Evolutionary conservation across 768 basidiomycete species (phyloP).

Genomic region (Candolleomyces eurysporus): DNA sequence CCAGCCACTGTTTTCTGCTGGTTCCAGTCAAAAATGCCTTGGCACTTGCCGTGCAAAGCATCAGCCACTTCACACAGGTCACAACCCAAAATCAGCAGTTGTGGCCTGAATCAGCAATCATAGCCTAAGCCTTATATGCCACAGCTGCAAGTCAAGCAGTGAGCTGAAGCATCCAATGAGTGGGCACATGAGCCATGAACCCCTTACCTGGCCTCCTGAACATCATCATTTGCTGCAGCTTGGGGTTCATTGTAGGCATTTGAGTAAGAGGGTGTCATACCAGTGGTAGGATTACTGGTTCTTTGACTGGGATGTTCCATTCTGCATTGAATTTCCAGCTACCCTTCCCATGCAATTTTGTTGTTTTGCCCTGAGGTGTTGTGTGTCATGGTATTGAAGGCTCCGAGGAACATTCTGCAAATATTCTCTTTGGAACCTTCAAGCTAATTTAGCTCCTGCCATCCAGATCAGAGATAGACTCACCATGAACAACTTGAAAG

Average conservation of each 20-base stretch:
- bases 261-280: neutral
- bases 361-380: conserved; percentile 28
- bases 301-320: conserved; percentile 25
- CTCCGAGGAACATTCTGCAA: conserved; percentile 40
- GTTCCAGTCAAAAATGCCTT: no score
- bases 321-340: conserved; percentile 38
- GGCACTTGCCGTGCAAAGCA: no score
- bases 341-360: conserved; percentile 34
- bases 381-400: conserved; percentile 32
- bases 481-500: no score
- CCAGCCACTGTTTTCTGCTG: no score
- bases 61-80: no score
- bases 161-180: neutral
- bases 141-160: neutral
- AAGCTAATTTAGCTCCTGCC: neutral
- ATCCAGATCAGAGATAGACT: no score
- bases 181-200: neutral
- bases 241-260: neutral
- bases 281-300: neutral
- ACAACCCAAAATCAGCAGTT: no score
- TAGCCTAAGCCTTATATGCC: neutral
- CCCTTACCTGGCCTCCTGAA: neutral
- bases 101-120: no score
- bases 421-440: conserved; percentile 44
- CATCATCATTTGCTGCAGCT: neutral